Percentiles rank a stretch among this genome's conserved stretches.
These are phyloP conservation scores for Entoloma clypeatum DNA, from an alignment of 1,284 basidiomycete genomes.

Conservation along the genomic window DNA sequence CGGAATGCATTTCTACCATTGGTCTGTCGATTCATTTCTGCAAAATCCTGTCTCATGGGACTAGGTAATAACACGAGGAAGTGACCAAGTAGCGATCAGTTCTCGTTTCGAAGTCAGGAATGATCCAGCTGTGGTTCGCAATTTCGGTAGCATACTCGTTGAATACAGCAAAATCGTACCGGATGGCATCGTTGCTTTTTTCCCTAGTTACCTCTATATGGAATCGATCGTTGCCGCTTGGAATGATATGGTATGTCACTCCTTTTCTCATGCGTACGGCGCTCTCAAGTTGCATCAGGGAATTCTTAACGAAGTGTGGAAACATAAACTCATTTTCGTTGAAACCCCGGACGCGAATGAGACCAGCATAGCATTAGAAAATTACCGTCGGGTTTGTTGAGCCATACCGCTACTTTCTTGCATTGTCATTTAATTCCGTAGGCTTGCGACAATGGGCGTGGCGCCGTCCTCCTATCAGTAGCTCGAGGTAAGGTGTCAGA, in stretches of 20 bases:
- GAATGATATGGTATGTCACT: constrained; percentile 89
- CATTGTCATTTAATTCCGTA: constrained; percentile 28
- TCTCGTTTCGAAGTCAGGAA: constrained; percentile 99
- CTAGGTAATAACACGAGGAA: constrained; percentile 95
- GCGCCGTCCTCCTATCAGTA: constrained; percentile 94
- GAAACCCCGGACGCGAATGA: constrained; percentile 99
- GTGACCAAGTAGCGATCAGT: constrained; percentile 97
- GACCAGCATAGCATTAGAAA: constrained; percentile 96
- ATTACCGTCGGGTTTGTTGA: constrained; percentile 81
- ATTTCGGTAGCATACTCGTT: constrained; percentile 97
- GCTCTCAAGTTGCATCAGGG: constrained; percentile 54
- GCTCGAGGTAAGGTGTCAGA: constrained; percentile 99
- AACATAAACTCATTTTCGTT: constrained; percentile 98
- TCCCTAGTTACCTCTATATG: constrained; percentile 99
- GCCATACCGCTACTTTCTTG: neutral
- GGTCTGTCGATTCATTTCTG: constrained; percentile 36
- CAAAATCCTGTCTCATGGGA: constrained; percentile 8
- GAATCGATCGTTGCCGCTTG: constrained; percentile 99
- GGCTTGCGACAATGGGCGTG: constrained; percentile 99
- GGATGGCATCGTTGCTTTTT: constrained; percentile 99
- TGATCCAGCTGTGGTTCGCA: constrained; percentile 97
- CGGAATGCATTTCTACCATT: constrained; percentile 97
- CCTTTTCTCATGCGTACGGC: neutral
- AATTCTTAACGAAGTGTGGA: constrained; percentile 99
- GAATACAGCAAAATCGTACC: constrained; percentile 98